Percentiles rank a stretch among this genome's conserved stretches.
Conservation (phyloP, 1,284 basidiomycete genomes). For the Malassezia obtusa region DNA sequence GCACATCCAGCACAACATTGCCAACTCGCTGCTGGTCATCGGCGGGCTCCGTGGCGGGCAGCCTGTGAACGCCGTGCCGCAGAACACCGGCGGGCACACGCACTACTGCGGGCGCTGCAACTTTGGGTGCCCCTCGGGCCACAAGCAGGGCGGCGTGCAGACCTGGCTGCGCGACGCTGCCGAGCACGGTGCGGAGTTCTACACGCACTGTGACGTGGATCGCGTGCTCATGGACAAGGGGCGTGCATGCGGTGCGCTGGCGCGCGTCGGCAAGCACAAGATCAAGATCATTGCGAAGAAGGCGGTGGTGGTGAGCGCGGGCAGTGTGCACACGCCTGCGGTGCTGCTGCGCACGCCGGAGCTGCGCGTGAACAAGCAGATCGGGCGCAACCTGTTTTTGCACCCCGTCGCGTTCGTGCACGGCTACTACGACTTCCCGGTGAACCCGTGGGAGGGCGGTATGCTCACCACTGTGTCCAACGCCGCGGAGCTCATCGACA, state of each 20-base stretch:
- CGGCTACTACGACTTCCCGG: conserved; percentile 49
- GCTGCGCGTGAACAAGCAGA: conserved; percentile 49
- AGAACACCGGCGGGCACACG: conserved; percentile 49
- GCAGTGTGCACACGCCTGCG: conserved; percentile 51
- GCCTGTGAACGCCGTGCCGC: conserved; percentile 45
- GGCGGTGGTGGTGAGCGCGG: conserved; percentile 49
- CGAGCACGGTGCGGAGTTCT: conserved; percentile 46
- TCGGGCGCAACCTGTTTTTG: conserved; percentile 51
- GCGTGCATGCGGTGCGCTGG: conserved; percentile 36
- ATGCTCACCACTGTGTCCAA: conserved; percentile 51
- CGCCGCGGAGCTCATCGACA: conserved; percentile 35
- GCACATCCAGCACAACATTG: conserved; percentile 47
- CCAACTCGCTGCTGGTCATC: conserved; percentile 47
- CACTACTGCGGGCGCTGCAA: conserved; percentile 50
- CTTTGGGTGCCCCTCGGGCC: conserved; percentile 47
- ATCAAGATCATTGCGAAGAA: conserved; percentile 45
- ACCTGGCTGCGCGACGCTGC: conserved; percentile 49
- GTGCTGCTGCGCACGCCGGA: conserved; percentile 50
- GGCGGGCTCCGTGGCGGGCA: conserved; percentile 45
- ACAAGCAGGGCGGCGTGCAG: conserved; percentile 48
- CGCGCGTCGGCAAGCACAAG: conserved; percentile 30
- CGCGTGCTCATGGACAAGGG: conserved; percentile 48
- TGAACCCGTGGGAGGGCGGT: conserved; percentile 51
- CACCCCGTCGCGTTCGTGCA: conserved; percentile 51
- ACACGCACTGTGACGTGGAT: conserved; percentile 46